Evolutionary conservation across 352 stramenopile species (phyloP).

Genomic region (Phytophthora syringae): DNA sequence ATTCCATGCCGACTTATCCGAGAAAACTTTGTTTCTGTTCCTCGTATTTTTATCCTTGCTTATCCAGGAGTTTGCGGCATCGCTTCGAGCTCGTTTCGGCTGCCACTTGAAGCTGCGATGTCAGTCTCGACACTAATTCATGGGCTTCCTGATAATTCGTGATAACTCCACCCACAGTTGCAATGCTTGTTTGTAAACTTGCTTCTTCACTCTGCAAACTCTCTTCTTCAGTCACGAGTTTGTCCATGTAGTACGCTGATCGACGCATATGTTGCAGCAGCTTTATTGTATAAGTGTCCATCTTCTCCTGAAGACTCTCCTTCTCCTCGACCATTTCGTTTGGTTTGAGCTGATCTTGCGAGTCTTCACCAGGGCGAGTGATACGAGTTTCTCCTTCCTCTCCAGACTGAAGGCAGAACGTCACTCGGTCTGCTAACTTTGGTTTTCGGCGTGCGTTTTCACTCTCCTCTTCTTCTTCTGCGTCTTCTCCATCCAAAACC

Average conservation of each 20-base stretch:
- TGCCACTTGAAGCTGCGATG: constrained; percentile 42
- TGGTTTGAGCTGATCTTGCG: constrained; percentile 37
- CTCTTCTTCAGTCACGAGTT: constrained; percentile 56
- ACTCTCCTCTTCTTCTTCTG: constrained; percentile 14
- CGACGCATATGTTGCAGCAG: constrained; percentile 68
- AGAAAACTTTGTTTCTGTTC: neutral
- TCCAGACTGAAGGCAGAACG: constrained; percentile 51
- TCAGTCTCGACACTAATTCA: constrained; percentile 46
- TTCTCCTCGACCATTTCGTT: constrained; percentile 29
- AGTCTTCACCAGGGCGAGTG: constrained; percentile 61
- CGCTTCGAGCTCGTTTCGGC: constrained; percentile 40
- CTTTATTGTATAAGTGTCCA: constrained; percentile 57
- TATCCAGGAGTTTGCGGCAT: constrained; percentile 39
- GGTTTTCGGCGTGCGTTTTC: constrained; percentile 23
- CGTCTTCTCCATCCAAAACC: constrained; percentile 26
- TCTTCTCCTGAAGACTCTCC: constrained; percentile 47
- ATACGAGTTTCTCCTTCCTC: constrained; percentile 49
- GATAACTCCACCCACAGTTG: constrained; percentile 38
- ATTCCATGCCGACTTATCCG: constrained; percentile 22
- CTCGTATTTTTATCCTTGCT: constrained; percentile 37
- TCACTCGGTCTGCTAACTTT: constrained; percentile 62
- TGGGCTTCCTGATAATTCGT: constrained; percentile 47
- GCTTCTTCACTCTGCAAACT: constrained; percentile 50
- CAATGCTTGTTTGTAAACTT: constrained; percentile 43
- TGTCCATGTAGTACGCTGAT: constrained; percentile 69